phyloP scores from a whole-genome alignment of 202 grass and related monocot species.

The Panicum hallii region DNA sequence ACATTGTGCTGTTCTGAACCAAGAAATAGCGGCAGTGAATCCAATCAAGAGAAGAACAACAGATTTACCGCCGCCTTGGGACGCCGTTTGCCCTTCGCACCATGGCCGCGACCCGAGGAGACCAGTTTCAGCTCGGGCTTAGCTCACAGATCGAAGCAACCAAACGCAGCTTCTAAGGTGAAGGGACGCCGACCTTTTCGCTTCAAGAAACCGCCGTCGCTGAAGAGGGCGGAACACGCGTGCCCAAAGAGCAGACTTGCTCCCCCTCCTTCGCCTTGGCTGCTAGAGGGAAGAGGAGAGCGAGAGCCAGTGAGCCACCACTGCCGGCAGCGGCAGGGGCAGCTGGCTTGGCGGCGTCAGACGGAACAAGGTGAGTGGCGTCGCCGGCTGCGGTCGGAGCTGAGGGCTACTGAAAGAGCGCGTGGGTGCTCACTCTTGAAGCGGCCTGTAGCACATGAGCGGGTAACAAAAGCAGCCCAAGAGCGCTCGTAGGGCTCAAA shows the following conservation, averaged over 20 bases:
- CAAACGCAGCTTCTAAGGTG: not conserved
- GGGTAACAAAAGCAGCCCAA: too few relatives aligned
- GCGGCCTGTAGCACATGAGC: too few relatives aligned
- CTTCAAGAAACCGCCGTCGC: not conserved
- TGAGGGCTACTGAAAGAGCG: too few relatives aligned
- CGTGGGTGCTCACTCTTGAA: too few relatives aligned
- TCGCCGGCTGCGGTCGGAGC: too few relatives aligned
- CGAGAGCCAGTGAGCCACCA: not conserved
- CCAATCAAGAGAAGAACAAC: not conserved
- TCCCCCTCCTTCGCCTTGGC: not conserved
- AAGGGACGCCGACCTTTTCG: not conserved
- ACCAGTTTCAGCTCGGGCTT: not conserved
- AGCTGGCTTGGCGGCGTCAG: not conserved
- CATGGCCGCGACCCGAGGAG: not conserved
- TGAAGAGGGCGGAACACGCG: not conserved
- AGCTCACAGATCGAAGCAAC: not conserved
- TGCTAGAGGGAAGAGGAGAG: not conserved
- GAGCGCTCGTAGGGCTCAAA: too few relatives aligned
- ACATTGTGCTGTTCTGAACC: not conserved
- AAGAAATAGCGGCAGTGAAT: constrained; percentile 4
- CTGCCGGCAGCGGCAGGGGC: not conserved
- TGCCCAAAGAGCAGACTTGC: not conserved
- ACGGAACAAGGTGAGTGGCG: too few relatives aligned
- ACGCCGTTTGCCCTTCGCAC: not conserved
- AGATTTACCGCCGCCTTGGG: not conserved